These are phyloP conservation scores for Psophocarpus tetragonolobus DNA, from an alignment of 306 rosid genomes.

Conservation along the genomic window DNA sequence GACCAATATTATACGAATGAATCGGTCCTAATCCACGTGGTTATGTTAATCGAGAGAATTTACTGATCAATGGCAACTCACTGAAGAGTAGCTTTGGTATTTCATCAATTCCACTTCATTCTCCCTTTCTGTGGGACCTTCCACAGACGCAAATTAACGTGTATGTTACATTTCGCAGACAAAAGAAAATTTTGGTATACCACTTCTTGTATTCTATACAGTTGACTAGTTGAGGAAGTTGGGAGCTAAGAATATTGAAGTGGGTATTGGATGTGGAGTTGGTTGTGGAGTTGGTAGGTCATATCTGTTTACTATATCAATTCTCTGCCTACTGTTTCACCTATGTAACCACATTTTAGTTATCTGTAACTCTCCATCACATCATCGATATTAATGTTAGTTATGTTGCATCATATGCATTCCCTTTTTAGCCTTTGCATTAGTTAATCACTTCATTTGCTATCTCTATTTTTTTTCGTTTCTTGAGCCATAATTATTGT, in stretches of 20 bases:
- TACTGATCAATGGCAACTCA: too few relatives aligned
- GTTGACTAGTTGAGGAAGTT: constrained; percentile 89
- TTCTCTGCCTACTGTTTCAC: neutral
- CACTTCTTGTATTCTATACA: constrained; percentile 33
- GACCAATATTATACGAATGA: too few relatives aligned
- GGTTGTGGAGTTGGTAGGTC: constrained; percentile 93
- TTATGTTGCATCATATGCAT: neutral
- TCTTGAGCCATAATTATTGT: neutral
- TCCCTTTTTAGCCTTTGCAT: neutral
- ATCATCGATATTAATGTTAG: too few relatives aligned
- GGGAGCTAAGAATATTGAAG: constrained; percentile 85
- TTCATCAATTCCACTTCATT: neutral
- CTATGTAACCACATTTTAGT: neutral
- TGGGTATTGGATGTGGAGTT: constrained; percentile 92
- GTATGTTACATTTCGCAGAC: neutral
- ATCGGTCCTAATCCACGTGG: too few relatives aligned
- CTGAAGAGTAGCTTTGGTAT: neutral
- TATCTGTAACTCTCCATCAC: neutral
- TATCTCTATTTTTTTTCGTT: constrained; percentile 5
- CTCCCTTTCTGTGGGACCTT: neutral
- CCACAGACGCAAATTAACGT: neutral
- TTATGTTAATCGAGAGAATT: too few relatives aligned
- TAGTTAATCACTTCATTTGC: neutral
- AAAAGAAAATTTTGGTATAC: constrained; percentile 9
- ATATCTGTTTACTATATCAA: neutral